Conservation (phyloP, 495 filamentous ascomycete species). For the Annulohypoxylon stygium region DNA sequence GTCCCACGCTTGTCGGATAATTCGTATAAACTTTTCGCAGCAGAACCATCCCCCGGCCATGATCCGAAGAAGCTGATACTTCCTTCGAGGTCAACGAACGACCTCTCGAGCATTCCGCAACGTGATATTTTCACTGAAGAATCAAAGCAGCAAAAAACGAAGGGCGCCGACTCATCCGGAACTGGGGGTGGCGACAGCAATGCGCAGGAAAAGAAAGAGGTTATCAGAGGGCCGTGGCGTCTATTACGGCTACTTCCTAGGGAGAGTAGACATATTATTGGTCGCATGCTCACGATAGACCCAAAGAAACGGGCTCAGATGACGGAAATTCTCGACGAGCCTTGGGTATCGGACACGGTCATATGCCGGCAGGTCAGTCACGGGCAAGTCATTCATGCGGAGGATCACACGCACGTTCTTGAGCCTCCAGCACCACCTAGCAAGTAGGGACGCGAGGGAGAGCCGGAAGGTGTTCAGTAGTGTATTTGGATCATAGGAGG, state of each 20-base stretch:
- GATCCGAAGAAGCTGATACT: slow-evolving; percentile 61
- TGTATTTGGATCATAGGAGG: slow-evolving; percentile 31
- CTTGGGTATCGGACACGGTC: slow-evolving; percentile 84
- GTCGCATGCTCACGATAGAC: slow-evolving; percentile 91
- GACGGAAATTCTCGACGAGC: slow-evolving; percentile 85
- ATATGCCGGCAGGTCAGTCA: slow-evolving; percentile 65
- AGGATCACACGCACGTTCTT: slow-evolving; percentile 66
- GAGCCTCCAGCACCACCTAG: slow-evolving; percentile 62
- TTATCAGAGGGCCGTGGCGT: slow-evolving; percentile 93
- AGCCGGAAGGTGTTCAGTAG: slow-evolving; percentile 8
- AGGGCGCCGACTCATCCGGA: slow-evolving; percentile 40
- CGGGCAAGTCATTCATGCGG: slow-evolving; percentile 60
- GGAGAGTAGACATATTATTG: slow-evolving; percentile 90
- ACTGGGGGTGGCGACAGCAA: slow-evolving; percentile 40
- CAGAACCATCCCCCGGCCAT: slow-evolving; percentile 73
- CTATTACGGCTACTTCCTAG: slow-evolving; percentile 91
- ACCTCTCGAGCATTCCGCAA: slow-evolving; percentile 52
- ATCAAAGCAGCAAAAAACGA: slow-evolving; percentile 33
- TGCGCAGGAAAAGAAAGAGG: slow-evolving; percentile 71
- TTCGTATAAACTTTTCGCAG: slow-evolving; percentile 92
- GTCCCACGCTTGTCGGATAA: slow-evolving; percentile 91
- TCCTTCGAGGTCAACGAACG: slow-evolving; percentile 55
- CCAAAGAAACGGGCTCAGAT: slow-evolving; percentile 86
- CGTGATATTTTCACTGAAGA: slow-evolving; percentile 56
- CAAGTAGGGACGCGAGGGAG: slow-evolving; percentile 31